Evolutionary conservation across 257 asterid genomes (phyloP).

Genomic region (Echium plantagineum): DNA sequence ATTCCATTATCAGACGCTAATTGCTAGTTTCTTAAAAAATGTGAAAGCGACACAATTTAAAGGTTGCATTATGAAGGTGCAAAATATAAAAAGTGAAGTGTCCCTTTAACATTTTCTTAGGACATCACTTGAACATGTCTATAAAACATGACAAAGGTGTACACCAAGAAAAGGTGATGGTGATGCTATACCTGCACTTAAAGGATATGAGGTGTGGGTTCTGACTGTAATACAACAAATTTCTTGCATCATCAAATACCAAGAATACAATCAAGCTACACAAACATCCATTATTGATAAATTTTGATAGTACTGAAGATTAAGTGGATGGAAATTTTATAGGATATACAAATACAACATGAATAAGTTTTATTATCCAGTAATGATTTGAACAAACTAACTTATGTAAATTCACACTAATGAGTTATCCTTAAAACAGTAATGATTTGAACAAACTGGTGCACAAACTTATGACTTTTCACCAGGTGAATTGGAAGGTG

Average conservation of each 20-base stretch:
- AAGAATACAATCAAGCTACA: too few species aligned
- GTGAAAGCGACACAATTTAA: too few species aligned
- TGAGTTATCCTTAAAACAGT: neutral
- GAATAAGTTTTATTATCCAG: constrained; percentile 3
- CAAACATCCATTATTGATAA: neutral
- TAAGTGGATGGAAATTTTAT: constrained; percentile 2
- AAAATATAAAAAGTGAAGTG: neutral
- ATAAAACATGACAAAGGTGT: neutral
- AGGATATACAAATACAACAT: constrained; percentile 15
- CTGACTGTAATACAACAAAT: neutral
- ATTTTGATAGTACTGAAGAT: neutral
- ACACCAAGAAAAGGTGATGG: too few species aligned
- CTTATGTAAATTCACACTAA: constrained; percentile 20
- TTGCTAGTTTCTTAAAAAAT: too few species aligned
- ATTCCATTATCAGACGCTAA: too few species aligned
- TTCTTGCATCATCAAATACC: neutral
- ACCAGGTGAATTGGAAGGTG: constrained; percentile 67
- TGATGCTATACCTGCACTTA: too few species aligned
- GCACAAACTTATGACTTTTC: constrained; percentile 36
- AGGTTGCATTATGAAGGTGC: too few species aligned
- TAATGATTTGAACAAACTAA: neutral
- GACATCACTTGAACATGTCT: too few species aligned
- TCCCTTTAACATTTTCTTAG: neutral
- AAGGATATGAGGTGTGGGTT: neutral
- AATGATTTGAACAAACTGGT: constrained; percentile 14